Evolutionary conservation across 106 monocot species (phyloP).

Genomic region (Apostasia shenzhenica): DNA sequence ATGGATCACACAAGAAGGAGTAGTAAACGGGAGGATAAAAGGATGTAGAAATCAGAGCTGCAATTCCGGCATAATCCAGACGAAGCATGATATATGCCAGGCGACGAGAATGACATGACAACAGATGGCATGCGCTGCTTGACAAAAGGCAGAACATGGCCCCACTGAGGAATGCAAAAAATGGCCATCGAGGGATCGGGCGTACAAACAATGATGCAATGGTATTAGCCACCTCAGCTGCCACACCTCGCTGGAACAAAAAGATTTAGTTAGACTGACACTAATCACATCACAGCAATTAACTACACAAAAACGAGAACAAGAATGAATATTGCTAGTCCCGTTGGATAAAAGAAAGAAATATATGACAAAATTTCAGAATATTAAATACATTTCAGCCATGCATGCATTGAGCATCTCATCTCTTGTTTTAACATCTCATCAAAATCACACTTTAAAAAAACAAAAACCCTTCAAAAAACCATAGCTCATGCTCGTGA

Average conservation of each 20-base stretch:
- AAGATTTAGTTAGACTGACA: neutral
- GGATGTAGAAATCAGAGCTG: constrained; percentile 85
- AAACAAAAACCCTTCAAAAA: no score
- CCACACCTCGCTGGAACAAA: constrained; percentile 35
- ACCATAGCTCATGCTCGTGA: no score
- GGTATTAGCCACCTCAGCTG: constrained; percentile 58
- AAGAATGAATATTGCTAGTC: no score
- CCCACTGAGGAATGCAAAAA: constrained; percentile 80
- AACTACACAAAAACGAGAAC: no score
- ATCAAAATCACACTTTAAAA: no score
- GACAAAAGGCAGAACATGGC: constrained; percentile 98
- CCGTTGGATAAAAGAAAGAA: no score
- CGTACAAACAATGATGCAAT: constrained; percentile 35
- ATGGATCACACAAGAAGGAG: constrained; percentile 95
- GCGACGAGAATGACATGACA: constrained; percentile 79
- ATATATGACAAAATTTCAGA: no score
- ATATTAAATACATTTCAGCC: no score
- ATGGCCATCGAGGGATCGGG: constrained; percentile 89
- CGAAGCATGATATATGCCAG: constrained; percentile 95
- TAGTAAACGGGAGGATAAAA: constrained; percentile 99
- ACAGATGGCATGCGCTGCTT: constrained; percentile 90
- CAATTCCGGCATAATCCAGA: constrained; percentile 90
- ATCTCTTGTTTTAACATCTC: no score
- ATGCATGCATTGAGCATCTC: no score
- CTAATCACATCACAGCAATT: no score